Evolutionary conservation across 1,139 yeast genomes (phyloP).

Genomic region (Candida sanyaensis): DNA sequence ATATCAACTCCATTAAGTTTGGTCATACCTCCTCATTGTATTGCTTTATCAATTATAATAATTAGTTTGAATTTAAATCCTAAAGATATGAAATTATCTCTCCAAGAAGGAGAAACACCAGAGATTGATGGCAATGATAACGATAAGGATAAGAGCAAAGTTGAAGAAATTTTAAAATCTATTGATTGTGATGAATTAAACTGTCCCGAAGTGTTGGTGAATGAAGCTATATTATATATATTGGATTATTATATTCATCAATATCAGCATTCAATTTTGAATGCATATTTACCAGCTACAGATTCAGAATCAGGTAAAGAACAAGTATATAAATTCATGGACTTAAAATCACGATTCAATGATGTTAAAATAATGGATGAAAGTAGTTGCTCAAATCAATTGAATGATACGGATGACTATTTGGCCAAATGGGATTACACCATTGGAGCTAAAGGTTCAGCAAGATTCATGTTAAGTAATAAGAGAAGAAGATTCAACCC

Average conservation of each 20-base stretch:
- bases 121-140: too few species aligned
- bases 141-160: conserved; percentile 31
- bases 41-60: conserved; percentile 67
- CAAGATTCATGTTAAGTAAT: conserved; percentile 57
- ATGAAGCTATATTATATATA: conserved; percentile 61
- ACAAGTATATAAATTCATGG: conserved; percentile 50
- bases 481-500: conserved; percentile 45
- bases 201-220: conserved; percentile 54
- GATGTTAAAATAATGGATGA: conserved; percentile 41
- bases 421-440: conserved; percentile 51
- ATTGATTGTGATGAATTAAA: conserved; percentile 42
- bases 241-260: conserved; percentile 63
- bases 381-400: conserved; percentile 38
- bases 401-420: conserved; percentile 48
- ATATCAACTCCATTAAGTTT: conserved; percentile 72
- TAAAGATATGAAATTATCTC: conserved; percentile 28
- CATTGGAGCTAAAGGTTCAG: conserved; percentile 47
- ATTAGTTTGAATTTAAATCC: conserved; percentile 45
- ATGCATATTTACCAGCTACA: conserved; percentile 29
- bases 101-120: conserved; percentile 12
- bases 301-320: conserved; percentile 43
- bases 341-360: conserved; percentile 45
- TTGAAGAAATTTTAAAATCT: conserved; percentile 25
- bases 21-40: conserved; percentile 76
- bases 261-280: conserved; percentile 34